Base-by-base conservation (phyloP, 345 rosid species). In the Trapa incisa region DNA sequence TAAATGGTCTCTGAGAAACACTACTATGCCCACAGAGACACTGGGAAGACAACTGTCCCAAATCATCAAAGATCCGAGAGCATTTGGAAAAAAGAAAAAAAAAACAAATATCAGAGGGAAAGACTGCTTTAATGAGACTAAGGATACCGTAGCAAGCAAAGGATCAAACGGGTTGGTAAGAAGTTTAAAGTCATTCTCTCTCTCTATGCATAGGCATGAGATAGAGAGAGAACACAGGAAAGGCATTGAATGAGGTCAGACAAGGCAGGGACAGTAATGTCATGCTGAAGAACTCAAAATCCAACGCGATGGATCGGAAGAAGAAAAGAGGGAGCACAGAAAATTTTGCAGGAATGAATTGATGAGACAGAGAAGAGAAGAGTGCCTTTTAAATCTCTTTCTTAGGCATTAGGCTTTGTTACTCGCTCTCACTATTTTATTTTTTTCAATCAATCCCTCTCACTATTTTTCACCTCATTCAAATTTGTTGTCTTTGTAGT, bases 231-330 rank as follows among this genome's bases (percentile, higher is more conserved):
- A 76, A 22, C 29, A 22, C 29, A 42, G 8, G 45, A 45, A 45
- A 45, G 47, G 81, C 79, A 78, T 79, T 81, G 66, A 74, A 68
- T 76, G 61, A 74, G 17, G 45, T 12, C 56, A 58, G 41, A 15
- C 62, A 58, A 58, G 41, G 37, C 62, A 58, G 22, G 4, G 62
- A 58, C 62, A 58, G 62, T 58, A 58, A 33, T 68, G 65, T 68
- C 17, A 60, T 68, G 65, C 71, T 52, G 53, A 67, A 43, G 64
- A 60, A 58, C 73, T 65, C 75, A 74, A 73, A 78, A 74, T 74
- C 76, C 78, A 75, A 73, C 35, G 73, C 82, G 61, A 14, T 39
- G 22, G 11, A 37, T 62, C 22, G 42, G 22, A 17, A 29, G 70
- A 17, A 41, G 35, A 58, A 3, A 58, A 7, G 33, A n/a, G 58